Base-by-base conservation (phyloP, 352 stramenopile genomes). In the Globisporangium paddicum region DNA sequence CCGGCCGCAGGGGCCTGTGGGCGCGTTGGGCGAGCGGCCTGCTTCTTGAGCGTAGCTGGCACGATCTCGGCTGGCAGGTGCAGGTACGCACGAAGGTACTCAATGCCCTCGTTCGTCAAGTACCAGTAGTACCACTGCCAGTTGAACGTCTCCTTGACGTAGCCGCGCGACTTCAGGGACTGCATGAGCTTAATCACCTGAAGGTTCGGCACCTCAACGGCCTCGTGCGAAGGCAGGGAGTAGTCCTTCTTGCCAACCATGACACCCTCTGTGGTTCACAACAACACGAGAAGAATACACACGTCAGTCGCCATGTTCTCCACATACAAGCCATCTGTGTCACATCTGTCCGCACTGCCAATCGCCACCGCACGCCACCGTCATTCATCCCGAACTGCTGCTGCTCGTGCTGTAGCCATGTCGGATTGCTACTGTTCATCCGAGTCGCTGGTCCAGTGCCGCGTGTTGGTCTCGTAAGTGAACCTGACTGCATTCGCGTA, bases 111-210 rank as follows among this genome's bases (percentile, higher is more conserved):
- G 69, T 97, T 95, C 47, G 96, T 99, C 51, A 99, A 86, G 89
- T 99, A 99, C 86, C 95, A 99, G 94, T 99, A 99, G 79, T 98
- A 98, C 85, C 98, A 98, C 82, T 99, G 97, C 98, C 98, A 99
- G 75, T 96, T 98, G 90, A 99, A 99, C 58, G 97, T 99, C 79
- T 99, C 89, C 66, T 96, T 97, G 57, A 99, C 87, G 80, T 98
- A 99, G 68, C 93, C 96, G 63, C 93, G 93, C 62, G 91, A 98
- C 76, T 97, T 96, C 64, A 99, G 90, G 65, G 94, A 99, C 79
- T 98, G 98, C 82, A 99, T 98, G 65, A 98, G 82, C 79, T 97
- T 97, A 69, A 98, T 95, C 61, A 98, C 97, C 77, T 99, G 94
- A 63, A 99, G 90, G 89, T 99, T 99, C 54, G 92, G 89, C 67